A percentile compares a stretch with the other conserved stretches of the same genome.
phyloP scores from a whole-genome alignment of 805 yeast species.

The Spathaspora hagerdaliae region DNA sequence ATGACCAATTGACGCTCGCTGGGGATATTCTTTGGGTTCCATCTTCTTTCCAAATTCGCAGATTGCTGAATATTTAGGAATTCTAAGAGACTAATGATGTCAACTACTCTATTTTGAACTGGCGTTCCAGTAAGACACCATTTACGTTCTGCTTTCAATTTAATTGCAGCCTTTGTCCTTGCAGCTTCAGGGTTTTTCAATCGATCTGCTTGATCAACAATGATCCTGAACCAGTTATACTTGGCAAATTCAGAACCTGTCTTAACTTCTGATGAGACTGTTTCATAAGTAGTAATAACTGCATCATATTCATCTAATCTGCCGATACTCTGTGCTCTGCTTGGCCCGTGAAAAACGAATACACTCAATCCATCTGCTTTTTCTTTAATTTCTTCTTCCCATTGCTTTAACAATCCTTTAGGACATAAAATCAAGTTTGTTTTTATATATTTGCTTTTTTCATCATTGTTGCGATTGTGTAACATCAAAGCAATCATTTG shows the following conservation, averaged over 20 bases:
- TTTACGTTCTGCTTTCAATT: constrained; percentile 72
- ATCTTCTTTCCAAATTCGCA: no score
- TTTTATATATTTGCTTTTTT: constrained; percentile 32
- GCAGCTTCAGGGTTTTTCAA: constrained; percentile 84
- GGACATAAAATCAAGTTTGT: constrained; percentile 95
- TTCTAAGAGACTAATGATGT: constrained; percentile 84
- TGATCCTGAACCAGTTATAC: constrained; percentile 70
- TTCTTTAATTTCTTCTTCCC: constrained; percentile 85
- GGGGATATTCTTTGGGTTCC: constrained; percentile 19
- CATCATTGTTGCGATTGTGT: constrained; percentile 37
- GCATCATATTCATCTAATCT: constrained; percentile 68
- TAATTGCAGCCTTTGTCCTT: constrained; percentile 81
- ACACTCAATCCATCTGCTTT: constrained; percentile 50
- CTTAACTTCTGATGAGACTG: constrained; percentile 81
- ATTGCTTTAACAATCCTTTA: constrained; percentile 89
- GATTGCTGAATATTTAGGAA: constrained; percentile 78
- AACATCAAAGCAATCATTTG: constrained; percentile 90
- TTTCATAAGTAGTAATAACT: constrained; percentile 83
- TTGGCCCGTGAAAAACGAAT: constrained; percentile 71
- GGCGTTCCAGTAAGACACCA: constrained; percentile 93
- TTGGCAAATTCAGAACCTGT: constrained; percentile 75
- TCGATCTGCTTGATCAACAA: constrained; percentile 97
- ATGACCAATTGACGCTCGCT: constrained; percentile 15
- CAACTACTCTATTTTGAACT: constrained; percentile 84
- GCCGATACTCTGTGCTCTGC: constrained; percentile 70